Percentiles rank a stretch among this genome's conserved stretches.
These are phyloP conservation scores for Backusella parvicylindrica DNA, from an alignment of 192 early-diverging fungal species.

Conservation along the genomic window DNA sequence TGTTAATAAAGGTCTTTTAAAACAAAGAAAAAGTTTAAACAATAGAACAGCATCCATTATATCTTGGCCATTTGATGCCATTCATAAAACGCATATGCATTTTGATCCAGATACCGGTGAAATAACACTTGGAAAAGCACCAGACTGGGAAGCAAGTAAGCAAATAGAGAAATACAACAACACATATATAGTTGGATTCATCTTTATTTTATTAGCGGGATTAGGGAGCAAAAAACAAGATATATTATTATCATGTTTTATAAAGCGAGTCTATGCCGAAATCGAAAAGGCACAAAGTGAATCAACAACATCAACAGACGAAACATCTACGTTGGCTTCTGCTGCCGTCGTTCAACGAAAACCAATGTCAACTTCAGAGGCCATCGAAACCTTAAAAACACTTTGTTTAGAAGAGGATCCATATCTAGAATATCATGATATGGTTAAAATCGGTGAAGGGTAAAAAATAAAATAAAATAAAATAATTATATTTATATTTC, in stretches of 20 bases:
- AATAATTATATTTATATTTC: background rate
- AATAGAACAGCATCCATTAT: background rate
- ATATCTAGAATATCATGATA: slow-evolving; percentile 59
- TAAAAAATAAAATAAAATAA: slow-evolving; percentile 19
- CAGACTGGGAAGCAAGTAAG: background rate
- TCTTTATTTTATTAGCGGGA: background rate
- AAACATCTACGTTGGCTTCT: background rate
- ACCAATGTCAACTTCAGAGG: background rate
- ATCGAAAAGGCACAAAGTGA: background rate
- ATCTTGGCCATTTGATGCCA: slow-evolving; percentile 16
- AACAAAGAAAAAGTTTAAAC: background rate
- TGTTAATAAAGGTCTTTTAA: background rate
- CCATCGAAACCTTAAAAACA: background rate
- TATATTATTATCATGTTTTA: slow-evolving; percentile 9
- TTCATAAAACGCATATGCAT: slow-evolving; percentile 11
- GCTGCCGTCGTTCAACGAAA: background rate
- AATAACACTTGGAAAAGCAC: background rate
- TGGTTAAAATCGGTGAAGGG: slow-evolving; percentile 92
- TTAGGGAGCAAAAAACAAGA: slow-evolving; percentile 9
- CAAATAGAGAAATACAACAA: background rate
- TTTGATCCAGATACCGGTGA: slow-evolving; percentile 7
- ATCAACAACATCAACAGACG: background rate
- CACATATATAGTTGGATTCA: background rate
- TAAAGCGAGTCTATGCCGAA: slow-evolving; percentile 15
- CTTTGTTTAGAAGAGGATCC: slow-evolving; percentile 6